These are phyloP conservation scores for Euphorbia lathyris DNA, from an alignment of 345 rosid genomes.

Conservation along the genomic window DNA sequence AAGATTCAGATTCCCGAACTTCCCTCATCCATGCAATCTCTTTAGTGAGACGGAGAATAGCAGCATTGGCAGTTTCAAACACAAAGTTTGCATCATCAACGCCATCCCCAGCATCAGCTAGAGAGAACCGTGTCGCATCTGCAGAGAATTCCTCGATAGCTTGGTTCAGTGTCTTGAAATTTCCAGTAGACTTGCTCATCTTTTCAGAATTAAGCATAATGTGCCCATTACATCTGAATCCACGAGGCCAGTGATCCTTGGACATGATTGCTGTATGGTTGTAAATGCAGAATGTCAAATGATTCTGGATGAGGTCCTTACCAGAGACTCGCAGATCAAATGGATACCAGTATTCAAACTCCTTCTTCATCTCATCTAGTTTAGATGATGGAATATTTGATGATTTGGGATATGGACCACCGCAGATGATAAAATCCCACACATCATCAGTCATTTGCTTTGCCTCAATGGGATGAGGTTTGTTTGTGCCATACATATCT, in stretches of 20 bases:
- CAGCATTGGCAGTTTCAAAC: slow-evolving; percentile 86
- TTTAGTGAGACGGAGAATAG: slow-evolving; percentile 78
- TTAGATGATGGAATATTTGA: slow-evolving; percentile 52
- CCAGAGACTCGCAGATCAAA: slow-evolving; percentile 95
- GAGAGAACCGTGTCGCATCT: slow-evolving; percentile 79
- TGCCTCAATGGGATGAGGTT: slow-evolving; percentile 47
- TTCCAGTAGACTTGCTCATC: slow-evolving; percentile 97
- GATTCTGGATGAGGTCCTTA: slow-evolving; percentile 96
- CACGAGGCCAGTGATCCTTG: slow-evolving; percentile 81
- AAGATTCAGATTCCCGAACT: slow-evolving; percentile 57
- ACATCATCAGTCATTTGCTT: slow-evolving; percentile 84
- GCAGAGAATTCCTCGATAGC: slow-evolving; percentile 87
- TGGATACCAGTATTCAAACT: slow-evolving; percentile 97
- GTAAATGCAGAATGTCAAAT: slow-evolving; percentile 78
- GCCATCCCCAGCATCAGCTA: slow-evolving; percentile 98
- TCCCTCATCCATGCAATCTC: slow-evolving; percentile 95
- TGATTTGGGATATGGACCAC: slow-evolving; percentile 61
- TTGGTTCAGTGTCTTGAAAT: slow-evolving; percentile 80
- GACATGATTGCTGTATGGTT: slow-evolving; percentile 85
- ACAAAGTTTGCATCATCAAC: slow-evolving; percentile 98
- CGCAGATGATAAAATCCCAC: slow-evolving; percentile 84
- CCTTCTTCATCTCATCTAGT: slow-evolving; percentile 84
- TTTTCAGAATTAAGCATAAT: slow-evolving; percentile 93
- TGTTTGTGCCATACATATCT: slow-evolving; percentile 65
- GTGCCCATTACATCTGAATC: slow-evolving; percentile 92